Conservation (phyloP, 805 yeast genomes). For the Metschnikowia amazonensis region DNA sequence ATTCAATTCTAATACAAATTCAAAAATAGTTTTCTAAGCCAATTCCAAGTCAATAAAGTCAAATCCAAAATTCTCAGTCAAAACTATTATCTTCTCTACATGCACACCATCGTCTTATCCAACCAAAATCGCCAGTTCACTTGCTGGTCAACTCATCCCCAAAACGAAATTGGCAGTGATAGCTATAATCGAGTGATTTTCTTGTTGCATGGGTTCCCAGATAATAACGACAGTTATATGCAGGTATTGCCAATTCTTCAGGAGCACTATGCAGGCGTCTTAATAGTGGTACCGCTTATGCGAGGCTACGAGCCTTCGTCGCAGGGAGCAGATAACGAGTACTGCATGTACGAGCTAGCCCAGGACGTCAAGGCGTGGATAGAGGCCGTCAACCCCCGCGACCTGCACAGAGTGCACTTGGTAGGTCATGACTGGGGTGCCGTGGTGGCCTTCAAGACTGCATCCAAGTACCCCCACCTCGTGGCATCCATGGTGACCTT, state of each 20-base stretch:
- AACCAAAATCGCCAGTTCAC: constrained; percentile 12
- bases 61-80: too few species aligned
- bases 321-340: constrained; percentile 23
- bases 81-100: too few species aligned
- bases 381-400: constrained; percentile 17
- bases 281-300: constrained; percentile 33
- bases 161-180: constrained; percentile 1
- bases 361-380: constrained; percentile 35
- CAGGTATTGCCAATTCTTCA: constrained; percentile 22
- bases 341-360: constrained; percentile 30
- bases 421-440: constrained; percentile 48
- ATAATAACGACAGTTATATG: constrained; percentile 28
- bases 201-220: constrained; percentile 40
- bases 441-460: constrained; percentile 31
- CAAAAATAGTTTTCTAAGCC: too few species aligned
- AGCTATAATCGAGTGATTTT: constrained; percentile 21
- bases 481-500: constrained; percentile 32
- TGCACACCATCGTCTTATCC: constrained; percentile 7
- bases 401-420: constrained; percentile 30
- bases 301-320: constrained; percentile 38
- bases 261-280: constrained; percentile 17
- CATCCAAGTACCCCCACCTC: constrained; percentile 31
- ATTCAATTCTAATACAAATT: too few species aligned
- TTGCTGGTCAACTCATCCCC: constrained; percentile 14
- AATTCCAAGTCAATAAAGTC: too few species aligned